Percentiles rank a stretch among this genome's conserved stretches.
These are phyloP conservation scores for Daldinia concentrica DNA, from an alignment of 495 filamentous ascomycete species.

Conservation along the genomic window DNA sequence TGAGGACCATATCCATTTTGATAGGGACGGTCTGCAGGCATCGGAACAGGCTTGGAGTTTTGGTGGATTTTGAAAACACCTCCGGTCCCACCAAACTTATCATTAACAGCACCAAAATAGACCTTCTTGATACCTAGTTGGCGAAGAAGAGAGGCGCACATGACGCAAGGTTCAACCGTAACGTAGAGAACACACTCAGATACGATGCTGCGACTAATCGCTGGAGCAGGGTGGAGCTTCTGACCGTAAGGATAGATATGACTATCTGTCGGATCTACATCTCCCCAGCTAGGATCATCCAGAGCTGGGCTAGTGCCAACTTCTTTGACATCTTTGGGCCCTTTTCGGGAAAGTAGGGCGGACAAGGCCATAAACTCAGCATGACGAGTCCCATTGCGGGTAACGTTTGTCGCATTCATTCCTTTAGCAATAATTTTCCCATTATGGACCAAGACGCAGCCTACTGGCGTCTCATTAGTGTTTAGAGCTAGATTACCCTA, in stretches of 20 bases:
- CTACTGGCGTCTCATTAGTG: constrained; percentile 91
- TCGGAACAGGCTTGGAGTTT: constrained; percentile 61
- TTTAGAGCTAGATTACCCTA: constrained; percentile 83
- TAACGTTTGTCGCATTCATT: constrained; percentile 96
- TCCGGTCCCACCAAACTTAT: constrained; percentile 94
- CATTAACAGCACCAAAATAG: constrained; percentile 94
- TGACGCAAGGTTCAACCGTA: constrained; percentile 96
- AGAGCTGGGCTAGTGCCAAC: constrained; percentile 31
- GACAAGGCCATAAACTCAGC: constrained; percentile 91
- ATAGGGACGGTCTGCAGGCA: constrained; percentile 36
- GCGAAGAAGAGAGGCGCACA: constrained; percentile 93
- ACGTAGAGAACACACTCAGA: constrained; percentile 85
- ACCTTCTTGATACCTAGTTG: constrained; percentile 84
- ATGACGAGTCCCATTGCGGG: constrained; percentile 86
- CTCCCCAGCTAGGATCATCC: constrained; percentile 51
- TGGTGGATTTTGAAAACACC: constrained; percentile 87
- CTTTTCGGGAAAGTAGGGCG: constrained; percentile 53
- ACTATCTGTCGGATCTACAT: constrained; percentile 55
- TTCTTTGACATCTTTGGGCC: not conserved
- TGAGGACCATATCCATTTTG: constrained; percentile 44
- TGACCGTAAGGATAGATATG: constrained; percentile 61
- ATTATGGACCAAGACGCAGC: constrained; percentile 87
- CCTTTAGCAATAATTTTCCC: constrained; percentile 80
- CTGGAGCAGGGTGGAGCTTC: constrained; percentile 57
- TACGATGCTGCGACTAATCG: constrained; percentile 64